phyloP scores from a whole-genome alignment of 345 rosid species.

The Corchorus capsularis region DNA sequence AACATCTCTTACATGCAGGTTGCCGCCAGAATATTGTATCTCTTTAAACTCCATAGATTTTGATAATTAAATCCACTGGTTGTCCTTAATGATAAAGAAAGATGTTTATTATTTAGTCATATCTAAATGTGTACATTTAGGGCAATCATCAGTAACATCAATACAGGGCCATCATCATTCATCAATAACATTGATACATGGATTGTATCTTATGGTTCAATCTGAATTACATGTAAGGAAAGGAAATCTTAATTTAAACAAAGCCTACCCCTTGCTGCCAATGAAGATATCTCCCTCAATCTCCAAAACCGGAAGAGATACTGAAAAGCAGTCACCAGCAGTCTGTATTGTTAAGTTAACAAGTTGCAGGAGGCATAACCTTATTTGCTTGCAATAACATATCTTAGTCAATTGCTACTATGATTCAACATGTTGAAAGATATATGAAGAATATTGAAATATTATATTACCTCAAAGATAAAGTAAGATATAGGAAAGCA shows the following conservation, averaged over 20 bases:
- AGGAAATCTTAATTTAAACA: not conserved
- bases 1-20: not conserved
- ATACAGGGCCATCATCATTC: too few relatives aligned
- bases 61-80: not conserved
- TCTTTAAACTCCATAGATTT: not conserved
- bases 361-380: not conserved
- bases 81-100: not conserved
- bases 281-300: not conserved
- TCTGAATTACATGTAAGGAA: not conserved
- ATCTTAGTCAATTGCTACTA: not conserved
- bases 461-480: not conserved
- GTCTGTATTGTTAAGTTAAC: not conserved
- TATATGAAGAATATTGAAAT: not conserved
- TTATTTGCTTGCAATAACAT: conserved; percentile 2
- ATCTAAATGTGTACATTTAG: not conserved
- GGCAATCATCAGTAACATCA: not conserved
- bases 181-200: not conserved
- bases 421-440: not conserved
- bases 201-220: not conserved
- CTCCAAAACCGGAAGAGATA: not conserved
- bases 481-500: not conserved
- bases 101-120: not conserved
- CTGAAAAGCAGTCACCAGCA: not conserved
- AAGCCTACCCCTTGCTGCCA: not conserved
- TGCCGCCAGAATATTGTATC: not conserved